Base-by-base conservation (phyloP, 257 asterid genomes). In the Verbena officinalis region DNA sequence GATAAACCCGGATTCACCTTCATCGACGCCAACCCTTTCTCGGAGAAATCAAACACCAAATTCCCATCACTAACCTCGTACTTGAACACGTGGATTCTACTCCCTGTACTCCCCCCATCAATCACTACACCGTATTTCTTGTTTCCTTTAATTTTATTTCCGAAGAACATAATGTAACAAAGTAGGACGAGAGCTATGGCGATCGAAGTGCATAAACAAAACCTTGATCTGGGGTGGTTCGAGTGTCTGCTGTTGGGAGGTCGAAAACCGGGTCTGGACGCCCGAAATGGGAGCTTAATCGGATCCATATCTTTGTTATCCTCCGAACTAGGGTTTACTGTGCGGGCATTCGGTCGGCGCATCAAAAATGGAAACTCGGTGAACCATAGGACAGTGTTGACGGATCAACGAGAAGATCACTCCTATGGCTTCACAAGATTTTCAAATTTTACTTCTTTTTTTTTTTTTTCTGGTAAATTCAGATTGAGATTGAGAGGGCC, bases 91-190 rank as follows among this genome's bases (percentile, higher is more conserved):
- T 94, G 97, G 49, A 90, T 84, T 64, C 99, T 84, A 59, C 93
- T 84, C 39, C 99, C 99, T 6, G 97, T 90, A 71, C 99, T 94
- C n/a, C 99, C 99, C 1, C 99, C 99, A 61, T 94, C 99, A 30
- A 94, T 86, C 71, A 94, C 92, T 62, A 90, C 80, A 70, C 90
- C 86, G 64, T 84, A 90, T 55, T 73, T 83, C 68, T 45, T 77
- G 21, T 56, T 64, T 1, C 42, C 74, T 20, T 31, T 61, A 39
- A 40, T 31, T 8, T 63, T 73, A n/a, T 45, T 79, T 20, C 86
- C 79, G 57, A 72, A 84, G 30, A 86, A 36, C 53, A 86, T 68
- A 40, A 86, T 50, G 72, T 80, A 94, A 73, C 84, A 84, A 5
- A 83, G 23, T 4, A 88, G 40, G 30, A 73, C 64, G n/a, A 78